Conservation (phyloP, 352 stramenopile species). For the Peronosclerospora sorghi region DNA sequence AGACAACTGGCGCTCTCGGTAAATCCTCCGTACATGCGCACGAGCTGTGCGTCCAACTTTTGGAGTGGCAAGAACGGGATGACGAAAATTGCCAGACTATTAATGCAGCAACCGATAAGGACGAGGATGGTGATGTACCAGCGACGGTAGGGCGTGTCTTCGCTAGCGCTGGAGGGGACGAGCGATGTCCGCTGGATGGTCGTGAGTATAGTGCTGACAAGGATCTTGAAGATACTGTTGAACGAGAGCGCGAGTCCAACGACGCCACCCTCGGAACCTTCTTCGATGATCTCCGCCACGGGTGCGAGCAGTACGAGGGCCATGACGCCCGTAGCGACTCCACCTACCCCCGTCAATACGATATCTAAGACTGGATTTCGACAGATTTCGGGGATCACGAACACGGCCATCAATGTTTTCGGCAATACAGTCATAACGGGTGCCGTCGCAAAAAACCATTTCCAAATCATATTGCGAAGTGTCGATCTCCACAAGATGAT, state of each 20-base stretch:
- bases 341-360: conserved; percentile 15
- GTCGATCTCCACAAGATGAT: conserved; percentile 24
- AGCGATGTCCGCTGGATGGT: conserved; percentile 26
- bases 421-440: conserved; percentile 21
- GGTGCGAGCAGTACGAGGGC: conserved; percentile 29
- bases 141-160: conserved; percentile 13
- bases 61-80: conserved; percentile 35
- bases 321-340: conserved; percentile 21
- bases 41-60: conserved; percentile 49
- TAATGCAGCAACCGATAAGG: conserved; percentile 27
- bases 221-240: conserved; percentile 38
- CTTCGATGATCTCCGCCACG: conserved; percentile 50
- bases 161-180: conserved; percentile 14
- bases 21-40: conserved; percentile 61
- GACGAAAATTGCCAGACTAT: conserved; percentile 20
- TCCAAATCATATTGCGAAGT: conserved; percentile 31
- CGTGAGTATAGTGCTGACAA: conserved; percentile 30
- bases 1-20: conserved; percentile 26
- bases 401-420: conserved; percentile 14
- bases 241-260: conserved; percentile 43
- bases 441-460: conserved; percentile 21
- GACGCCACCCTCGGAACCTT: conserved; percentile 42
- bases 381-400: conserved; percentile 18
- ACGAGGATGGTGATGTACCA: conserved; percentile 23
- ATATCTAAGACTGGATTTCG: conserved; percentile 20